Conservation (phyloP, 208 protist genomes). For the Naegleria gruberi region DNA sequence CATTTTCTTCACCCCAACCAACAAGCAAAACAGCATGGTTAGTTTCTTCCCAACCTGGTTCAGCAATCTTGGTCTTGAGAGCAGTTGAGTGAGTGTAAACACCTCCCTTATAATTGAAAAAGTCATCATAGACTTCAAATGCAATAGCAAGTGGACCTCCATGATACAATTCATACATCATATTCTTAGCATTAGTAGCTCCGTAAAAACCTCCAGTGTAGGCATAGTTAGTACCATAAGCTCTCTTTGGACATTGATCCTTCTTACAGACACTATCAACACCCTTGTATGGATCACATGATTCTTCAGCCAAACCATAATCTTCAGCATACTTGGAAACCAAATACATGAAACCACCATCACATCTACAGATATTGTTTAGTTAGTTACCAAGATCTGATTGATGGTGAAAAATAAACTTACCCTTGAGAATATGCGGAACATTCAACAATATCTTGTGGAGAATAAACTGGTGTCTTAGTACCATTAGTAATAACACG, state of each 20-base stretch:
- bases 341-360: constrained; percentile 14
- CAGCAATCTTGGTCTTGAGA: neutral
- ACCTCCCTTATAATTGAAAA: neutral
- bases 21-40: constrained; percentile 44
- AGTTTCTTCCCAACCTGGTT: neutral
- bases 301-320: neutral
- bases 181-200: neutral
- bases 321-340: constrained; percentile 15
- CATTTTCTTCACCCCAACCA: constrained; percentile 35
- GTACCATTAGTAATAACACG: neutral
- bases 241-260: neutral
- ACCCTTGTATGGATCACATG: neutral
- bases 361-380: too few relatives aligned
- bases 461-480: neutral
- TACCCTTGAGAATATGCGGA: constrained; percentile 15
- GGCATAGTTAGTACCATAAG: neutral
- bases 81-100: neutral
- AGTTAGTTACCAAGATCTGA: too few relatives aligned
- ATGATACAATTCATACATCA: constrained; percentile 7
- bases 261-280: neutral
- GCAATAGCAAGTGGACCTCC: neutral
- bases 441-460: constrained; percentile 17
- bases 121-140: constrained; percentile 1
- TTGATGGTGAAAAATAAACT: too few relatives aligned
- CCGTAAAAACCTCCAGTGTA: neutral